Conservation (phyloP, 2,329 filamentous ascomycete species). For the Aspergillus fumigatiaffinis region DNA sequence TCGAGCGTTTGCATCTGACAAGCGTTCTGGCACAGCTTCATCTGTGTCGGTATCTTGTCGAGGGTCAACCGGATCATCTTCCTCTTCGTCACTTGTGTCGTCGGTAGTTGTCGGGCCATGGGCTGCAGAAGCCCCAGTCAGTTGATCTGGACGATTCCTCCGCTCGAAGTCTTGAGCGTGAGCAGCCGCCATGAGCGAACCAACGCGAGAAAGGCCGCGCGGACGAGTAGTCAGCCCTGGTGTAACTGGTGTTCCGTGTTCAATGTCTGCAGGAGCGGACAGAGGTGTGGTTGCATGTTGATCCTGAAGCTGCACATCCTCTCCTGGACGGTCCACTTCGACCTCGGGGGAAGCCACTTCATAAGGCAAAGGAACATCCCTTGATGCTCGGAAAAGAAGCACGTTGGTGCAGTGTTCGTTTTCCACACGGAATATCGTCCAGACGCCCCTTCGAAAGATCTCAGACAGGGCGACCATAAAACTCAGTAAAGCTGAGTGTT, state of each 20-base stretch:
- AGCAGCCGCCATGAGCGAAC: slow-evolving; percentile 71
- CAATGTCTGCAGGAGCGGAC: slow-evolving; percentile 23
- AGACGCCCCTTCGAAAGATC: slow-evolving; percentile 79
- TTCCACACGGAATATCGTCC: slow-evolving; percentile 90
- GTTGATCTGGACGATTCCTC: slow-evolving; percentile 54
- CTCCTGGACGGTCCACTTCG: slow-evolving; percentile 11
- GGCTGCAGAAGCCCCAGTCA: slow-evolving; percentile 33
- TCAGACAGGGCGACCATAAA: slow-evolving; percentile 78
- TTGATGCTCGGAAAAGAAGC: slow-evolving; percentile 78
- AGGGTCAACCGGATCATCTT: slow-evolving; percentile 23
- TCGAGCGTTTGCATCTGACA: slow-evolving; percentile 6
- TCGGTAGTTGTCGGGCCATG: slow-evolving; percentile 32
- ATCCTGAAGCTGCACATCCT: slow-evolving; percentile 26
- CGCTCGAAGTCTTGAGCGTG: slow-evolving; percentile 92
- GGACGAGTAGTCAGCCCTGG: slow-evolving; percentile 24
- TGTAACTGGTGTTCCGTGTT: slow-evolving; percentile 24
- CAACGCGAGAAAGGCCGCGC: slow-evolving; percentile 49
- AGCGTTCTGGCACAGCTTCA: slow-evolving; percentile 15
- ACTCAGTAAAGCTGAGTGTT: slow-evolving; percentile 78
- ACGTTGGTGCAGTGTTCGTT: slow-evolving; percentile 97
- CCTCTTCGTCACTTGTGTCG: slow-evolving; percentile 36
- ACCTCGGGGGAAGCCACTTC: slow-evolving; percentile 37
- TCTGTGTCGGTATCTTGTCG: slow-evolving; percentile 9
- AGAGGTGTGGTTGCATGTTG: slow-evolving; percentile 17
- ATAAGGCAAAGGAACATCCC: slow-evolving; percentile 85